Base-by-base conservation (phyloP, 495 filamentous ascomycete genomes). In the Penicillium waksmanii region DNA sequence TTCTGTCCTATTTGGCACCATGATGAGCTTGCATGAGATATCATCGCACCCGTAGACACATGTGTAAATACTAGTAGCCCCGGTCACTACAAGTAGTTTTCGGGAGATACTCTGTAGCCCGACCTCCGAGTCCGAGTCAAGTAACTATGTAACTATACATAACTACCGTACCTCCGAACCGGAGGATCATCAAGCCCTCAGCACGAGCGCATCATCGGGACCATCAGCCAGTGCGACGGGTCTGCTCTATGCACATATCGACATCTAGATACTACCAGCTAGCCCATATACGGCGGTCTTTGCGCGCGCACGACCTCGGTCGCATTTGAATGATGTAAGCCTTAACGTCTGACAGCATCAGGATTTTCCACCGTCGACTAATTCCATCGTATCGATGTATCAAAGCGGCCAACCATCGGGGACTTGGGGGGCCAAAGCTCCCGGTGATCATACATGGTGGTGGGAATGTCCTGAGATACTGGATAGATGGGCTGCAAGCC, bases 271-370 rank as follows among this genome's bases (percentile, higher is more conserved):
- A 27, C 27, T 7, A 27, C 19, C 40, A 36, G 7, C 19, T 15
- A 51, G 46, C 35, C 46, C 34, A 23, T 44, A 13, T 44, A 6
- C 15, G 15, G 25, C 23, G 3, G 36, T 48, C 46, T 31, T 31
- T 31, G 27, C 27, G 27, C 27, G 21, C 46, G 46, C 46, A 48
- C 46, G 46, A 48, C 46, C 46, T 48, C 46, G 46, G 19, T 48
- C 33, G 49, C 49, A 18, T 5, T 35, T 50, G 27, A 58, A 55
- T 66, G 65, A 67, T 63, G 67, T 65, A 67, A 67, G 62, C 60
- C 35, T 57, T 21, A 51, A 27, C 47, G 34, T 61, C 63, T 57
- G 64, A 63, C 63, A 57, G 53, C 58, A 54, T 58, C 60, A 19
- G 4, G 42, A 44, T 43, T 13, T 13, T 43, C 40, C 40, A 13